Evolutionary conservation across 2,329 filamentous ascomycete species (phyloP), one percentile per base, ranked within the genome.

Genomic region (Aspergillus quadrilineatus): DNA sequence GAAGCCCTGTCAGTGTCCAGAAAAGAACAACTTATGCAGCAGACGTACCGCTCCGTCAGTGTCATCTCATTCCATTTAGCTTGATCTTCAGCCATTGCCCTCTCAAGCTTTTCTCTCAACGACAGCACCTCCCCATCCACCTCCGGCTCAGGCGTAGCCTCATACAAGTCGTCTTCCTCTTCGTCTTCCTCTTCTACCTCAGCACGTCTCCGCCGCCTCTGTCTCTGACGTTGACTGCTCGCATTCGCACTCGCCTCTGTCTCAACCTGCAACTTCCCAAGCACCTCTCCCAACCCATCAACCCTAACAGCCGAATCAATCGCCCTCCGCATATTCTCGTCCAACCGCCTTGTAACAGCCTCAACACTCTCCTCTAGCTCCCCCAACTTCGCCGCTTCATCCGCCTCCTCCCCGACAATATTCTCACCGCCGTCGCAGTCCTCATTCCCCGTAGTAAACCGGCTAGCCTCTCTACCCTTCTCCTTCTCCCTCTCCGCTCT

Each of bases 251-350:
- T 66, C 28, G 63, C 60, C 60, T 62, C 65, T 2, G 69, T 66
- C n/a, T 75, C 78, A 58, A 46, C 68, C 57, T 64, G 72, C 61
- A 85, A 65, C 57, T 74, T 73, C 3, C 67, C 63, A 4, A 86
- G 59, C 2, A 75, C 72, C 10, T 76, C 73, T 30, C 74, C 73
- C 44, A 84, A 66, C 4, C 69, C 66, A 53, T 77, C 69, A 12
- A 83, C 67, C 57, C 75, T 78, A 7, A 78, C 72, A 55, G 80
- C 75, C 7, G 77, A 76, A 69, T 89, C 86, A 57, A 89, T 81
- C 48, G 84, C 69, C 10, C 77, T 73, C 14, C 85, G 78, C 65
- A 88, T 79, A 45, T 75, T 77, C 65, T 80, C 75, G 61, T 89
- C 86, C 66, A 88, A 76, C 50, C 78, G 75, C 29, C 71, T 68